Base-by-base conservation (phyloP, 306 rosid species). In the Quercus variabilis region DNA sequence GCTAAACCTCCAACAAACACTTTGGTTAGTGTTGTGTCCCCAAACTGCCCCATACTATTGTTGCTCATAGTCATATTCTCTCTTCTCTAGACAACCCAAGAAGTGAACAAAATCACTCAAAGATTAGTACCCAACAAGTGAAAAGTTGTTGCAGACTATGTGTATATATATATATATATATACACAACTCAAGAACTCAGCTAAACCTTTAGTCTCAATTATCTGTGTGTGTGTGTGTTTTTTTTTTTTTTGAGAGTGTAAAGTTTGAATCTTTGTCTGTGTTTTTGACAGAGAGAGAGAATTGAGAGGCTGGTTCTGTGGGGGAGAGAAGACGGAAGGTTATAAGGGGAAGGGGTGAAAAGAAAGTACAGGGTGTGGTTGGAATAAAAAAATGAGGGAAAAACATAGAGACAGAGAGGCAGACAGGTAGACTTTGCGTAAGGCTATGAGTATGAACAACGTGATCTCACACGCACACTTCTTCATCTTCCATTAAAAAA, bases 1-100 rank as follows among this genome's bases (percentile, higher is more conserved):
- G 97, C 97, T 18, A 93, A 51, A 1, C 98, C 98, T 18, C 98
- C 98, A 2, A 93, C 97, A 74, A 93, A 93, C 17, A 93, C 94
- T 69, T 93, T 93, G 71, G 97, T 93, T 51, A 93, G 82, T 6
- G 93, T 88, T 1, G 98, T 93, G 73, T 93, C 98, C 0, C 98
- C 98, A 55, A 91, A 88, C 79, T 78, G 86, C 25, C 87, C 90
- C 6, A 69, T 78, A 59, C 13, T 62, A 72, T 68, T 79, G 90
- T 51, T 80, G 84, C 79, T 77, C 79, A 70, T 84, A 46, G 81
- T 88, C 85, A 77, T 79, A 33, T 23, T 56, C 20, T 63, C 68
- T 57, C 14, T 76, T 46, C 56, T 60, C 69, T 54, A 13, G 4
- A 25, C 15, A n/a, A 55, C 57, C 18, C 52, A 46, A 33, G 20